These are phyloP conservation scores for Populus davidiana DNA, from an alignment of 345 rosid species.

Conservation along the genomic window DNA sequence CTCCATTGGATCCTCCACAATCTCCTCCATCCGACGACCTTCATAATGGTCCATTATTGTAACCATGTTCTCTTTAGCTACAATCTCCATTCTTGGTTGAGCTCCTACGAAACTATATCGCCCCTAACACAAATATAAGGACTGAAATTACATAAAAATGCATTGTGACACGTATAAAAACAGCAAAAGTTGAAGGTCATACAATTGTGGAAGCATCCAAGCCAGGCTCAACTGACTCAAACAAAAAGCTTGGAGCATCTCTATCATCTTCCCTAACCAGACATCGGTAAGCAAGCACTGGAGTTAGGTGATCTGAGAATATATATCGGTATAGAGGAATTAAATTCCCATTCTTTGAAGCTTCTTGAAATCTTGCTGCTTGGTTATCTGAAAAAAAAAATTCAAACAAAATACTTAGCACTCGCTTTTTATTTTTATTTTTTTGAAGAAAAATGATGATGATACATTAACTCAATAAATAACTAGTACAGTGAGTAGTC, in stretches of 20 bases:
- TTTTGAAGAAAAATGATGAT: neutral
- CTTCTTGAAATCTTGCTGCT: conserved; percentile 55
- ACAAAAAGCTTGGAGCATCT: conserved; percentile 93
- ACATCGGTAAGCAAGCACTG: conserved; percentile 83
- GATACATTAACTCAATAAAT: neutral
- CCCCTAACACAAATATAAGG: conserved; percentile 43
- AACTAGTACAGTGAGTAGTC: neutral
- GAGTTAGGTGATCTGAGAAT: conserved; percentile 91
- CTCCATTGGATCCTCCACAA: conserved; percentile 87
- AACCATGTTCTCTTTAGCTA: conserved; percentile 79
- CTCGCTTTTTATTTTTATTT: neutral
- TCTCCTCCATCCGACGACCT: conserved; percentile 59
- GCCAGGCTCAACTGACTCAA: conserved; percentile 90
- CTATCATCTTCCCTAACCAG: conserved; percentile 91
- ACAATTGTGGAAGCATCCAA: conserved; percentile 57
- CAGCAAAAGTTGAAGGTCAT: conserved; percentile 17
- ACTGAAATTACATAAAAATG: neutral
- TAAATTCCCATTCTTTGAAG: conserved; percentile 70
- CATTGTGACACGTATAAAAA: neutral
- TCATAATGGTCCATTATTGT: conserved; percentile 74
- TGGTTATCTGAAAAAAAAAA: conserved; percentile 44
- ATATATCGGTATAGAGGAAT: conserved; percentile 68
- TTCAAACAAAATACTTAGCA: neutral
- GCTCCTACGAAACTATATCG: conserved; percentile 89
- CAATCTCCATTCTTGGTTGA: conserved; percentile 82